These are phyloP conservation scores for Colletotrichum euphorbiae DNA, from an alignment of 2,329 filamentous ascomycete species.

Conservation along the genomic window DNA sequence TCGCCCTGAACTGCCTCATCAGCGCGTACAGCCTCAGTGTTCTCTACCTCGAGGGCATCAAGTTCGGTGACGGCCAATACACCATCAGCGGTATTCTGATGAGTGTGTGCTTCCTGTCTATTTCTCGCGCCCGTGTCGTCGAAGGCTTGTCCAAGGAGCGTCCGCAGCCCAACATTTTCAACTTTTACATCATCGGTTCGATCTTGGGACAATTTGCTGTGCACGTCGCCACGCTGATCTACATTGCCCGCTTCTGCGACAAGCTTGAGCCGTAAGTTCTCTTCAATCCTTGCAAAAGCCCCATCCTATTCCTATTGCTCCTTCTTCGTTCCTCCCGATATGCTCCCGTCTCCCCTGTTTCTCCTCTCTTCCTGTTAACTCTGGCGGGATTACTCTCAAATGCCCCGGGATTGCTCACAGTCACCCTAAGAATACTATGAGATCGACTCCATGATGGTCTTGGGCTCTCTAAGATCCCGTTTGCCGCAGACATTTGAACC, in stretches of 20 bases:
- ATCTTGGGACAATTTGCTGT: constrained; percentile 97
- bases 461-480: no score
- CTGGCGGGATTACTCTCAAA: no score
- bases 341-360: no score
- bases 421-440: no score
- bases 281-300: not conserved
- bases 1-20: constrained; percentile 97
- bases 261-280: constrained; percentile 82
- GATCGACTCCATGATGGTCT: no score
- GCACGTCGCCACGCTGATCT: constrained; percentile 93
- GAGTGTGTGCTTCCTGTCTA: constrained; percentile 99
- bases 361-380: no score
- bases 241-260: constrained; percentile 91
- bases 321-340: no score
- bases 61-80: constrained; percentile 98
- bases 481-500: no score
- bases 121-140: constrained; percentile 96
- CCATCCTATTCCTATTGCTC: no score
- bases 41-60: constrained; percentile 97
- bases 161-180: constrained; percentile 98
- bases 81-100: constrained; percentile 99
- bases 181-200: constrained; percentile 97
- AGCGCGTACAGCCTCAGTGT: constrained; percentile 97
- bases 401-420: no score
- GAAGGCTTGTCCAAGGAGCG: constrained; percentile 96